Conservation (phyloP, 805 yeast species). For the Wickerhamomyces bovis region DNA sequence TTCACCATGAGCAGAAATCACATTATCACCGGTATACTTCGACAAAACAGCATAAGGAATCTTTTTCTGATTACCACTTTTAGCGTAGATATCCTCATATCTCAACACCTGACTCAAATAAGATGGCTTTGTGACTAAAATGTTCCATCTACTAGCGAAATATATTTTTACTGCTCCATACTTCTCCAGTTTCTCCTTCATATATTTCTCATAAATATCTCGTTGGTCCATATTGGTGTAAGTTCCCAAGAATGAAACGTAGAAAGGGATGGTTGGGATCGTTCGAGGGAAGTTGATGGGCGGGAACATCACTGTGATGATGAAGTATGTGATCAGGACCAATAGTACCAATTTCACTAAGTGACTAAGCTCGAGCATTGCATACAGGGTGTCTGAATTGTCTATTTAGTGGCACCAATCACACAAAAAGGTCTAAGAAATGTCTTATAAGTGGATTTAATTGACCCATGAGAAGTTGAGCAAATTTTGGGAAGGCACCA, state of each 20-base stretch:
- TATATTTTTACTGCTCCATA: slow-evolving; percentile 54
- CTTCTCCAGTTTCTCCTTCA: slow-evolving; percentile 39
- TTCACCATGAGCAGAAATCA: slow-evolving; percentile 52
- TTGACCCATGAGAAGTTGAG: no score
- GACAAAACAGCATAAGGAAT: slow-evolving; percentile 50
- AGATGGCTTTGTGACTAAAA: slow-evolving; percentile 44
- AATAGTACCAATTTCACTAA: not conserved
- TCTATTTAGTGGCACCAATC: no score
- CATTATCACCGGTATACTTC: slow-evolving; percentile 53
- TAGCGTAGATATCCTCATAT: slow-evolving; percentile 45
- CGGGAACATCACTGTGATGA: slow-evolving; percentile 28
- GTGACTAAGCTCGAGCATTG: slow-evolving; percentile 1
- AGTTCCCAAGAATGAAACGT: slow-evolving; percentile 44
- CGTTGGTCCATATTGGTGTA: slow-evolving; percentile 41
- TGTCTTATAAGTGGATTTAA: no score
- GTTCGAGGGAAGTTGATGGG: slow-evolving; percentile 45
- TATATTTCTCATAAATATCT: slow-evolving; percentile 37
- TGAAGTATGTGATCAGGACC: slow-evolving; percentile 1
- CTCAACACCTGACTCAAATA: slow-evolving; percentile 39
- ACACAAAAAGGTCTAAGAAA: no score
- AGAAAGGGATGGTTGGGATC: slow-evolving; percentile 59
- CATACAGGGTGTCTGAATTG: no score
- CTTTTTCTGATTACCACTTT: slow-evolving; percentile 55
- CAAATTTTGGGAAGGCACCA: no score
- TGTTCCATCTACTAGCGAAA: slow-evolving; percentile 59